Conservation (phyloP, 257 asterid genomes). For the Lycium ferocissimum region DNA sequence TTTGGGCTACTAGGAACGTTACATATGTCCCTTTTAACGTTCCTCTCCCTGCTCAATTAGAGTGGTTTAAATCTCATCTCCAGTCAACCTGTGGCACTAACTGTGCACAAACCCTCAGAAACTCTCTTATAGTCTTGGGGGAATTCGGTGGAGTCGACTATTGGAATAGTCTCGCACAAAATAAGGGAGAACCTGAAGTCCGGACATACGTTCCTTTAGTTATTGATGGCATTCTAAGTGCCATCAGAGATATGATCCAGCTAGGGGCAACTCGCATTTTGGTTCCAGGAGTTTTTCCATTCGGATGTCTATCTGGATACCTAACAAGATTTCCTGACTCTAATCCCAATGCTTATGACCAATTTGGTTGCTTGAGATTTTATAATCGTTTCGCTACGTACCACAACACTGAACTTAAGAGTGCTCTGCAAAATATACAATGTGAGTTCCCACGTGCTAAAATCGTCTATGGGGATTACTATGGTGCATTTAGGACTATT, state of each 20-base stretch:
- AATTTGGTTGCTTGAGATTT: neutral
- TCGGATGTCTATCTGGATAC: neutral
- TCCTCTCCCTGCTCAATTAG: neutral
- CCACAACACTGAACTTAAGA: neutral
- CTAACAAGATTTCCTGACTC: neutral
- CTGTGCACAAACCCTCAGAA: neutral
- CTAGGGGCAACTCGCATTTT: constrained; percentile 12
- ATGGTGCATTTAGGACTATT: neutral
- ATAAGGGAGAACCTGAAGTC: neutral
- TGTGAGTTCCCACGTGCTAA: constrained; percentile 6
- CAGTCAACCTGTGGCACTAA: neutral
- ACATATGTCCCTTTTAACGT: neutral
- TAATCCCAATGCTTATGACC: neutral
- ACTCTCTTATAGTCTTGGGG: constrained; percentile 14
- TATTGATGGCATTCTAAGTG: neutral
- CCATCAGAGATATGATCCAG: neutral
- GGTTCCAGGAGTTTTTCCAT: constrained; percentile 1
- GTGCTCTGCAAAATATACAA: neutral
- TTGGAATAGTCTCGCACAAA: neutral
- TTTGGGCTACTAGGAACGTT: neutral
- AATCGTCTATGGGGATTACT: constrained; percentile 6
- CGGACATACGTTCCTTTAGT: neutral
- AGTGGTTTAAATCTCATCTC: neutral
- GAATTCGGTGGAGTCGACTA: constrained; percentile 22
- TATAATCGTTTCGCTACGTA: neutral